Evolutionary conservation across 371 early-diverging fungal species (phyloP), one percentile per base, ranked within the genome.

Genomic region (Rhizopus sp.): DNA sequence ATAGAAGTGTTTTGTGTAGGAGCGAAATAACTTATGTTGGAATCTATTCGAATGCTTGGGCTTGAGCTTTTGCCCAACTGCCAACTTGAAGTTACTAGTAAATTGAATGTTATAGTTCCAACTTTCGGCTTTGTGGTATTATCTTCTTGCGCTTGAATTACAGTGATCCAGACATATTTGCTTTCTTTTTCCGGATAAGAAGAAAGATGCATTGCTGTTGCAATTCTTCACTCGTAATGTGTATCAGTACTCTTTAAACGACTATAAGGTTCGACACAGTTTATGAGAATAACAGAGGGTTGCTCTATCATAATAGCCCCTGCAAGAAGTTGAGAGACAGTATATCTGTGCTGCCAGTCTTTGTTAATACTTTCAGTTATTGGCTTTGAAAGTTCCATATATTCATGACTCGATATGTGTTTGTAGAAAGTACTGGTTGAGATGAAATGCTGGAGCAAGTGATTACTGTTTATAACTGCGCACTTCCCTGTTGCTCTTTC

Each of bases 191-290:
- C 40, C 23, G 53, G 59, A 53, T 59, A 59, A 46, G 53, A 59
- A 53, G 48, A 53, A 40, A 59, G 53, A 59, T 59, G 59, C 0
- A 59, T 59, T 59, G 53, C 9, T 59, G 59, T 59, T 59, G 59
- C 59, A 40, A 48, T 46, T 59, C 48, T 59, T 59, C 59, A 49
- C 16, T 62, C 52, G 45, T 39, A 56, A 45, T 56, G 39, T 54
- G 62, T 31, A 50, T 63, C 58, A 44, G 45, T 35, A 50, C 55
- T 51, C 50, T 63, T 63, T 46, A 54, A 38, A 50, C 55, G 40
- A 17, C 59, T 59, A 55, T 54, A 63, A 17, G 63, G 45, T 31
- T 63, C 59, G 15, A 63, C 40, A 13, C 63, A 46, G 51, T 57
- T 63, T 40, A 53, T 0, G 31, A 53, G 56, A 12, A 53, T 49